Evolutionary conservation across 495 filamentous ascomycete species (phyloP), one percentile per base, ranked within the genome.

Genomic region (Paragyromitra xinjiangensis): DNA sequence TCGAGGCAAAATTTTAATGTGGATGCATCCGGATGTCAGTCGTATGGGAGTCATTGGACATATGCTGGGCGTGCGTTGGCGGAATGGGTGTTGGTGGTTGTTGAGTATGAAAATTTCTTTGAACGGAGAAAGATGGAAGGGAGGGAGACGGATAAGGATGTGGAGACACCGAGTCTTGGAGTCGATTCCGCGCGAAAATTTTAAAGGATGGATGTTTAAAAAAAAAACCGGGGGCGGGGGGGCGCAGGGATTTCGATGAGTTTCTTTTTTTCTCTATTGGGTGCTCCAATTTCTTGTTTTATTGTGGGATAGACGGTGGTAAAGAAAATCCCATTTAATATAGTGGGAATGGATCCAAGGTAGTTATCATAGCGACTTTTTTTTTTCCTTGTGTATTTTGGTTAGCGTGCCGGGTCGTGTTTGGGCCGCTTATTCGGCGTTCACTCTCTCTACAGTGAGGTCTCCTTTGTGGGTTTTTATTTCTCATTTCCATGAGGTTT

Each of bases 81-180:
- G 1, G 95, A 99, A 83, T 99, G 95, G 95, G 86, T 89, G 14
- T 84, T 93, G 24, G 88, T 98, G 45, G 90, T 98, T 7, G 87
- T 87, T 29, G 95, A 99, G 83, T 94, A 91, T 84, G 94, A 98
- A 82, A 93, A 90, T 81, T 99, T 99, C 84, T 92, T 95, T 59
- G 93, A 97, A 39, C 88, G 95, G 37, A 88, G 95, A 71, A 91
- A 90, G 74, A 90, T 90, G 50, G 95, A 99, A 83, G 95, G 95
- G 59, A 92, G 97, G 14, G 89, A 93, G 8, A 85, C 84, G 6
- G 87, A 95, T 80, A 88, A 85, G 62, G 86, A 90, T 75, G 92
- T 99, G 56, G 95, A 99, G 84, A 95, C 94, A 34, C 95, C 95
- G 26, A 90, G 88, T 40, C 87, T 99, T 63, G 90, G 92, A 5